Conservation (phyloP, 2,329 filamentous ascomycete species). For the Aspergillus uvarum region DNA sequence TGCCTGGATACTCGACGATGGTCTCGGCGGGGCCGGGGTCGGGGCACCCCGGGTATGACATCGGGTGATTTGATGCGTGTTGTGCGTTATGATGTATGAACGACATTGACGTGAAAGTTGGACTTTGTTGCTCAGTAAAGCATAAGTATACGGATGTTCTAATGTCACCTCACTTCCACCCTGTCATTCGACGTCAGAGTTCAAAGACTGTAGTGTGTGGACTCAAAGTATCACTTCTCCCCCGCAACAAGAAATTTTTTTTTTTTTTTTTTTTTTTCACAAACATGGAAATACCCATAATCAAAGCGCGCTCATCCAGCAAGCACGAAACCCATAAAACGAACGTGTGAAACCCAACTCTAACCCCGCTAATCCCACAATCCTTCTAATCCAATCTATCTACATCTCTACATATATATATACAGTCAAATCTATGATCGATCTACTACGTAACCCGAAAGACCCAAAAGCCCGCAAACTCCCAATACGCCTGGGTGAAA, state of each 20-base stretch:
- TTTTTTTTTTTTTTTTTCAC: no score
- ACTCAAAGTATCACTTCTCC: no score
- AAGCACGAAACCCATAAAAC: no score
- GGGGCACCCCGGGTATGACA: conserved; percentile 16
- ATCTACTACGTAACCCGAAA: conserved; percentile 44
- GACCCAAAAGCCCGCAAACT: conserved; percentile 61
- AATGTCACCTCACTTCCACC: neutral
- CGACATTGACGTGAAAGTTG: neutral
- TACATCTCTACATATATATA: neutral
- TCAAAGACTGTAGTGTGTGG: no score
- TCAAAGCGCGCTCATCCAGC: no score
- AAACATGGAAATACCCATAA: no score
- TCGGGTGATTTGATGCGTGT: conserved; percentile 8
- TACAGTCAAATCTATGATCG: no score
- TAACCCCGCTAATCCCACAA: neutral
- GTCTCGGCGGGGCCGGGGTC: conserved; percentile 9
- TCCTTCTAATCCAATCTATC: neutral
- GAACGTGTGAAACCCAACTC: neutral
- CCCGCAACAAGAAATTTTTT: no score
- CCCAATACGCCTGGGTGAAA: conserved; percentile 64
- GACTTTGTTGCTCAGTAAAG: neutral
- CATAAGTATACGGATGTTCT: neutral
- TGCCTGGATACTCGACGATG: conserved; percentile 14
- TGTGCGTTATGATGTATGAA: neutral
- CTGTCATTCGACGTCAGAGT: no score